phyloP scores from a whole-genome alignment of 2,329 filamentous ascomycete genomes.

The Epichloe hybrida region DNA sequence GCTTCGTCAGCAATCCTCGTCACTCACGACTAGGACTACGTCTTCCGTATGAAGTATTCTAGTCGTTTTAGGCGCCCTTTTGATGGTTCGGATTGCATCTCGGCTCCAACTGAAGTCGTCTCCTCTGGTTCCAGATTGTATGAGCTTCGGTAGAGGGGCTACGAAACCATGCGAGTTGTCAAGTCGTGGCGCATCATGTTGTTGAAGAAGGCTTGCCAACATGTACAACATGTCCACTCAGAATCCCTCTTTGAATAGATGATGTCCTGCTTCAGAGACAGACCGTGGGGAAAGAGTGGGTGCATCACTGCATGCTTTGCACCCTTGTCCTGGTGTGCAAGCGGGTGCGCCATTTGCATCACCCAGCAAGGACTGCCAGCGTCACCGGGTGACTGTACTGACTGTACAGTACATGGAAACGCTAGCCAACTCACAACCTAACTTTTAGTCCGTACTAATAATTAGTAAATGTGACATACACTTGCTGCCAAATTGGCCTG shows the following conservation, averaged over 20 bases:
- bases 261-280: conserved; percentile 3
- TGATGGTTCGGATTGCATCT: background rate
- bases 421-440: background rate
- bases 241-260: background rate
- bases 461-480: no score
- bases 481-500: no score
- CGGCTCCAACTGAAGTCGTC: background rate
- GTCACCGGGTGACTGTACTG: background rate
- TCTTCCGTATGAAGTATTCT: background rate
- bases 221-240: background rate
- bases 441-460: no score
- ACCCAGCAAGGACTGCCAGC: background rate
- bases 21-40: background rate
- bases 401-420: background rate
- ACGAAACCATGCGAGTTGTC: background rate
- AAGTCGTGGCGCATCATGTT: background rate
- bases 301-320: background rate
- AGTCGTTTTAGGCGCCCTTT: background rate
- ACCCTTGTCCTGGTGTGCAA: conserved; percentile 1
- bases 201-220: background rate
- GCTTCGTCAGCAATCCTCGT: background rate
- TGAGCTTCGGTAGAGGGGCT: background rate
- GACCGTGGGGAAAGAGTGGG: conserved; percentile 3
- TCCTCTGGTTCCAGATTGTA: background rate
- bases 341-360: background rate